A percentile compares a stretch with the other conserved stretches of the same genome.
These are phyloP conservation scores for Pseudocercospora macadamiae DNA, from an alignment of 2,329 filamentous ascomycete species.

Conservation along the genomic window DNA sequence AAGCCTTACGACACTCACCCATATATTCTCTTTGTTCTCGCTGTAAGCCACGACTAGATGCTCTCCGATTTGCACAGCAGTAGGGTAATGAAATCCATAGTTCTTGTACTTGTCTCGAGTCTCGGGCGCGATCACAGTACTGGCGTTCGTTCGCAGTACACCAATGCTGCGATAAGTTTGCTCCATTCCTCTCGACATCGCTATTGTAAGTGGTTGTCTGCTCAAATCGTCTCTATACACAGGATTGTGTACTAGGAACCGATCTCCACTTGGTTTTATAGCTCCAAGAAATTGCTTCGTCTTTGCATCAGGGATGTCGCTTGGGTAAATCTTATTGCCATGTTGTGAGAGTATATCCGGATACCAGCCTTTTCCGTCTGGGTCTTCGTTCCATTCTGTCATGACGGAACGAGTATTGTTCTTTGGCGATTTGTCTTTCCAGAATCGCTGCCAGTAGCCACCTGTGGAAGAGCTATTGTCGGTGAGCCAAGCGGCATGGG, in stretches of 20 bases:
- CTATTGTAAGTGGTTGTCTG: too few species aligned
- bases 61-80: background rate
- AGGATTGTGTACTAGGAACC: too few species aligned
- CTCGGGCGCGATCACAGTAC: background rate
- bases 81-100: background rate
- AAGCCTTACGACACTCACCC: background rate
- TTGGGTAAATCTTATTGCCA: background rate
- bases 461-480: background rate
- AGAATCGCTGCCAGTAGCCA: background rate
- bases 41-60: background rate
- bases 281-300: background rate
- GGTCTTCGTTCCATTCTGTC: background rate
- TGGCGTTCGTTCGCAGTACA: background rate
- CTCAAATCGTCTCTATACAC: too few species aligned
- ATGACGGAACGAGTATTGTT: background rate
- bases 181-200: background rate
- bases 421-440: background rate
- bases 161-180: background rate
- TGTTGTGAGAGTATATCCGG: background rate
- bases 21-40: too few species aligned
- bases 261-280: too few species aligned
- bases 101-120: background rate
- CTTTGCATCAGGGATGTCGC: background rate
- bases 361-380: background rate
- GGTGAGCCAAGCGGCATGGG: background rate